phyloP scores from a whole-genome alignment of 225 moss, liverwort and hornwort species.

The Lunularia cruciata region DNA sequence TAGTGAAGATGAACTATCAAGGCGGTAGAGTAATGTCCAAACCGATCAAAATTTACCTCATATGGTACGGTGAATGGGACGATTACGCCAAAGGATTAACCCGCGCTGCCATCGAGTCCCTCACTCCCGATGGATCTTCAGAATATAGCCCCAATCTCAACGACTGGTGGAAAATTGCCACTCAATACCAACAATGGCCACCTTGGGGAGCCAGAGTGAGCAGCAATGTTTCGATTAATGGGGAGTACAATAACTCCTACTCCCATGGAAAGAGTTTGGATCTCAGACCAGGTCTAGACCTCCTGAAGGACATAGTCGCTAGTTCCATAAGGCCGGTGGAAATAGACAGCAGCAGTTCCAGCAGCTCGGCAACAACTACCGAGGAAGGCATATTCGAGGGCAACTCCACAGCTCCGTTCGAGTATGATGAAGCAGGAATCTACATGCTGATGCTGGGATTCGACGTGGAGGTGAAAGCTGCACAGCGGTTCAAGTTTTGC shows the following conservation, averaged over 20 bases:
- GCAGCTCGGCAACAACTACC: too few species aligned
- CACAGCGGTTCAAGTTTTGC: conserved; percentile 1
- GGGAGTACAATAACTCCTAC: conserved; percentile 14
- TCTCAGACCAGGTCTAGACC: not conserved
- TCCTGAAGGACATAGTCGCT: not conserved
- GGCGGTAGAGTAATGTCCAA: conserved; percentile 17
- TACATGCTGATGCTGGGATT: not conserved
- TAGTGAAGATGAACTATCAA: conserved; percentile 2
- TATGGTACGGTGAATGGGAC: conserved; percentile 25
- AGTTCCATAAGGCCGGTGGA: not conserved
- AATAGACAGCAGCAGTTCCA: too few species aligned
- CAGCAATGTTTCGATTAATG: conserved; percentile 16
- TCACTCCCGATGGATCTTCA: conserved; percentile 5
- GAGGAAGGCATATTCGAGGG: not conserved
- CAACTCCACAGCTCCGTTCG: not conserved
- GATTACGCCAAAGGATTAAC: conserved; percentile 6
- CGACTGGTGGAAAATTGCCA: conserved; percentile 31
- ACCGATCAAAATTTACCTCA: conserved; percentile 25
- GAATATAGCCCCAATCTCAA: conserved; percentile 16
- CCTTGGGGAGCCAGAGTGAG: conserved; percentile 15
- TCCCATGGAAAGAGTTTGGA: not conserved
- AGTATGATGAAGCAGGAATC: not conserved
- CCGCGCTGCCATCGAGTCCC: conserved; percentile 14
- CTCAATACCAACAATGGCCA: conserved; percentile 7
- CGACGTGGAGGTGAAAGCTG: not conserved